Base-by-base conservation (phyloP, 192 early-diverging fungal species). In the Endogone sp. region DNA sequence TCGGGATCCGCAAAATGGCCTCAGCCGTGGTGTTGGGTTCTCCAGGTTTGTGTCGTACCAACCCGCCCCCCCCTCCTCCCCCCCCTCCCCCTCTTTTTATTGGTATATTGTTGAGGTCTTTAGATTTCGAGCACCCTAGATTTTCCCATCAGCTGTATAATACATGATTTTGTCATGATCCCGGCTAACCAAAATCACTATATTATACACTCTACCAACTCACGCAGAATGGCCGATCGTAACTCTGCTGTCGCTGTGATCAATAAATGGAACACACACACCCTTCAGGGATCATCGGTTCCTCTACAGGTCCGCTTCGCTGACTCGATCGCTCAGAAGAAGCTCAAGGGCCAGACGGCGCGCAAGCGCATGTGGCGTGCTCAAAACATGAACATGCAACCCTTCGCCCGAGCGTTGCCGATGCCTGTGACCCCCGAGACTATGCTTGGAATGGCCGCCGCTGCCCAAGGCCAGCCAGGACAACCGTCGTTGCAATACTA, bases 21-120 rank as follows among this genome's bases (percentile, higher is more conserved):
- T 80, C 27, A 88, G 85, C 71, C 84, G 90, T 31, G 91, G 93
- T 29, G 93, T 93, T 6, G 93, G 93, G 2, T 95, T 95, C 80
- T 91, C 85, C 11, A 78, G 87, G 71, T 87, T 77, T 60, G 64
- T 62, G 21, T 49, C 16, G 37, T n/a, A n/a, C n/a, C n/a, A n/a
- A n/a, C n/a, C n/a, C n/a, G n/a, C n/a, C n/a, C n/a, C n/a, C n/a
- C n/a, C n/a, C n/a, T n/a, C n/a, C n/a, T n/a, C n/a, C n/a, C n/a
- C n/a, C n/a, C n/a, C n/a, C n/a, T n/a, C n/a, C n/a, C n/a, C n/a
- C n/a, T n/a, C n/a, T n/a, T n/a, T n/a, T n/a, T n/a, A n/a, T n/a
- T n/a, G n/a, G n/a, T n/a, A n/a, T n/a, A n/a, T n/a, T n/a, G n/a
- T n/a, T n/a, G n/a, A n/a, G n/a, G n/a, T n/a, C n/a, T n/a, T n/a